Base-by-base conservation (phyloP, 2,329 filamentous ascomycete genomes). In the Neofusicoccum umdonicola region DNA sequence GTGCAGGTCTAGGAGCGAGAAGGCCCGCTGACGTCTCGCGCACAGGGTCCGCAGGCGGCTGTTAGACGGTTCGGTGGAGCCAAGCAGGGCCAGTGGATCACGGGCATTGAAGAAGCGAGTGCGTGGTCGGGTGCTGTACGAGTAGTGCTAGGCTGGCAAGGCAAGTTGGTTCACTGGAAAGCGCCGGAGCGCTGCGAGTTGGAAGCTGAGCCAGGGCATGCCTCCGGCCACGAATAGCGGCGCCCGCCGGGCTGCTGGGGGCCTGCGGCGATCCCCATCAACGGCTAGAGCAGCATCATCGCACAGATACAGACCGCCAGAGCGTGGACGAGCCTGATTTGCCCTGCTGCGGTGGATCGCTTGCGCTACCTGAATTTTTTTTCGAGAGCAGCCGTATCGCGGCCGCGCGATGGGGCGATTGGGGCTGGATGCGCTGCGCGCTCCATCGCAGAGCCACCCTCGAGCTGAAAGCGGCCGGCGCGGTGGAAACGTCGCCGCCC, bases 31-130 rank as follows among this genome's bases (percentile, higher is more conserved):
- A 64, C 63, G 63, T 60, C 41, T 50, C 45, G 63, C 27, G 51
- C 62, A 63, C 62, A 64, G 62, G 65, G 65, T 62, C 58, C 65
- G 50, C 41, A 52, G 58, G 48, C 45, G 45, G 54, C 58, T 58
- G 64, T 64, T 56, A 56, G 62, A 57, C 51, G 34, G 62, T 64
- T 50, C 44, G 62, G 62, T 54, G 50, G 44, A 48, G 62, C 62
- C 62, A 64, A 48, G 62, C 50, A 54, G 50, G 62, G 50, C 61
- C 41, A 50, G 62, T 64, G 62, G 62, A 64, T 64, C 62, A 64
- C 62, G 61, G 61, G 61, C 61, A 63, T 63, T 63, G 61, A 63
- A 63, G 50, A 54, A 63, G 54, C 22, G 48, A 63, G 61, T 60
- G 56, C 56, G 56, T 60, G 56, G 56, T 47, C 56, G 56, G 56